Evolutionary conservation across 257 asterid genomes (phyloP), one percentile per base, ranked within the genome.

Genomic region (Jasminum sambac): DNA sequence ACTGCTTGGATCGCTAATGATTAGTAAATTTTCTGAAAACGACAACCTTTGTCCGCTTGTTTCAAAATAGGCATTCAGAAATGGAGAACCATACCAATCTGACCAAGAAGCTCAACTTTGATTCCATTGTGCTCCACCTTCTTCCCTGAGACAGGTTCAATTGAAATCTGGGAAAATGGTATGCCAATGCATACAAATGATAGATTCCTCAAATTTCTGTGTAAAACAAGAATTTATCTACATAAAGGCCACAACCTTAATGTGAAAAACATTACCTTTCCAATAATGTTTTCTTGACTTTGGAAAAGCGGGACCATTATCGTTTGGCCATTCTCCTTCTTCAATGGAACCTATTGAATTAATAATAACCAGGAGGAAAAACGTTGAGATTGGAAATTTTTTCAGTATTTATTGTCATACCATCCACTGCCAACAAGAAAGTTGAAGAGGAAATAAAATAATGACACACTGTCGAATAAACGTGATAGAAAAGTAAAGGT

Each of bases 21-120:
- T 52, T 8, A 13, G 9, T 52, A 52, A 52, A 17, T 19, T 9
- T 5, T 26, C 2, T 17, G 21, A 12, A 52, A 8, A 17, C 2
- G 12, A 17, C 61, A 0, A 52, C 0, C 5, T 19, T 19, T 21
- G 36, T 21, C 25, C 30, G 0, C 6, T 52, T 52, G 26, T 52
- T 21, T 11, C 8, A 46, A 71, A 40, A 38, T 30, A 46, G 23
- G 46, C 55, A 43, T 8, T 8, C 8, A 37, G 19, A 30, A 30
- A 48, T 43, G 50, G 59, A 38, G 48, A 67, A 39, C 5, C 5
- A 11, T 21, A 52, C 61, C 61, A 84, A 94, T 94, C 90, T 94
- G 99, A 61, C 99, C 99, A 85, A 94, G 99, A 79, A 94, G 97
- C 86, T 94, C 99, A 79, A 94, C 96, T 80, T 94, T 94, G 80